Percentiles rank a stretch among this genome's conserved stretches.
These are phyloP conservation scores for Heliamphora exappendiculata DNA, from an alignment of 148 eudicot genomes.

Conservation along the genomic window DNA sequence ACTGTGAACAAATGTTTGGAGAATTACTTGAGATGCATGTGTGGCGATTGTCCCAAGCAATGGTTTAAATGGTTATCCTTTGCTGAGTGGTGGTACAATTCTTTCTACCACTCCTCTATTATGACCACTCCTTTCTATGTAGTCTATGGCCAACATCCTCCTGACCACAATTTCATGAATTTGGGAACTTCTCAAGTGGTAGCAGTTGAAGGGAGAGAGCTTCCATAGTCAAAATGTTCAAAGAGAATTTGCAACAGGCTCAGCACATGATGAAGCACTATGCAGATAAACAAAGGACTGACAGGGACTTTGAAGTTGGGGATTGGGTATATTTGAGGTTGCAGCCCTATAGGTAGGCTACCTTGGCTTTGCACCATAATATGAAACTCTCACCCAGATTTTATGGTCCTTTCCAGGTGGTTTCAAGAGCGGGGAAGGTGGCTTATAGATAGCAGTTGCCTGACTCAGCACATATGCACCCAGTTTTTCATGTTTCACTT, in stretches of 20 bases:
- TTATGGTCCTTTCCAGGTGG: background rate
- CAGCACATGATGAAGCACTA: background rate
- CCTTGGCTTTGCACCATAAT: background rate
- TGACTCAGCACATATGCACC: no score
- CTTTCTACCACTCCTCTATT: background rate
- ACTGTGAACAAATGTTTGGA: no score
- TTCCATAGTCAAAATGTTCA: background rate
- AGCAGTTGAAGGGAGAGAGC: background rate
- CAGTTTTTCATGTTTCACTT: no score
- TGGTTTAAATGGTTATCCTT: background rate
- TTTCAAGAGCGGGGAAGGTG: background rate
- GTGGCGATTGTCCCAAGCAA: no score
- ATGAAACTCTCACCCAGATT: background rate
- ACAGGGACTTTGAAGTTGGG: background rate
- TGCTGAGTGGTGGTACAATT: conserved; percentile 1
- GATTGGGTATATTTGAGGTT: background rate
- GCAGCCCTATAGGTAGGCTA: background rate
- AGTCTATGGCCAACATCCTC: background rate
- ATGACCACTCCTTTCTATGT: background rate
- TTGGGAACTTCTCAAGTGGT: background rate
- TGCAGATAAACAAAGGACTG: background rate
- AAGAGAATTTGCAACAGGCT: background rate
- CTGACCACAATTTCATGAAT: background rate
- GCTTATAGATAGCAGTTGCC: background rate
- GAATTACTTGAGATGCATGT: no score